Evolutionary conservation across 805 yeast species (phyloP).

Genomic region (Scheffersomyces spartinae): DNA sequence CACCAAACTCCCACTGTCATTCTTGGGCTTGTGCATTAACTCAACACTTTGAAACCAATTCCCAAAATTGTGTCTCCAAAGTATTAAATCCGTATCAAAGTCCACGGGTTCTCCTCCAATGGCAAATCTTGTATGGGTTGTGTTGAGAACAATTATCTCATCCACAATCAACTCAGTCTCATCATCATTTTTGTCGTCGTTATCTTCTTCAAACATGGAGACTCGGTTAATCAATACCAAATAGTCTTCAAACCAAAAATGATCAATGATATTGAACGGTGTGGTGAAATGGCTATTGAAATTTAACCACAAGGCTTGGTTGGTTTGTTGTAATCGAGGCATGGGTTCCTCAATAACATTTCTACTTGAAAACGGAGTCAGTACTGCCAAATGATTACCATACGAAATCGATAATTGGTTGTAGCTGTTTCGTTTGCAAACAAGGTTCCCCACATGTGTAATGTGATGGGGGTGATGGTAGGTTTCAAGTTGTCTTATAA

Average conservation of each 20-base stretch:
- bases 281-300: constrained; percentile 5
- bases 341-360: no score
- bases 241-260: constrained; percentile 24
- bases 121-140: constrained; percentile 19
- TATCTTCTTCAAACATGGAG: constrained; percentile 7
- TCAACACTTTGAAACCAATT: constrained; percentile 10
- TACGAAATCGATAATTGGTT: constrained; percentile 18
- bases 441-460: no score
- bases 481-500: no score
- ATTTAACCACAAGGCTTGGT: no score
- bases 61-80: constrained; percentile 27
- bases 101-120: constrained; percentile 14
- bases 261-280: constrained; percentile 6
- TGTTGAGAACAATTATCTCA: constrained; percentile 25
- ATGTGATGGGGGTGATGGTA: no score
- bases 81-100: constrained; percentile 26
- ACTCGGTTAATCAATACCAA: constrained; percentile 22
- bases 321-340: no score
- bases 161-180: constrained; percentile 9
- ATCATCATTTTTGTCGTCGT: constrained; percentile 5
- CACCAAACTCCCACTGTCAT: not conserved
- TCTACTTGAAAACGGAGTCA: constrained; percentile 17
- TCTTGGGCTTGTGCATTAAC: constrained; percentile 1
- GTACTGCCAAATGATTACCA: constrained; percentile 16
- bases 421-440: no score